phyloP scores from a whole-genome alignment of 257 asterid genomes.

The Solanum peruvianum region DNA sequence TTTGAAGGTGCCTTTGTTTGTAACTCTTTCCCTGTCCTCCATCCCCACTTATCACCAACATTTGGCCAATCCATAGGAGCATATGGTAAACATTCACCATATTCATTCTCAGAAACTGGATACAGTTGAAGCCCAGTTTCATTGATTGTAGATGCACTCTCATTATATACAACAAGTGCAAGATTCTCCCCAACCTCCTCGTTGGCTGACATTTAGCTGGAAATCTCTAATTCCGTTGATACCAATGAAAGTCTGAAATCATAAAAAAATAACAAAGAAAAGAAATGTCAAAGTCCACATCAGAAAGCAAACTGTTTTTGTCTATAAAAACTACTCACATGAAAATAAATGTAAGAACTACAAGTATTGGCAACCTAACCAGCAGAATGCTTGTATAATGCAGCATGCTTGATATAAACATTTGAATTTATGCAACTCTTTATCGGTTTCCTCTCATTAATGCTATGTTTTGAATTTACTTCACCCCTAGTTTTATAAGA shows the following conservation, averaged over 20 bases:
- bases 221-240: neutral
- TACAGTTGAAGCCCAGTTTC: conserved; percentile 5
- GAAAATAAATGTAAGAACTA: no score
- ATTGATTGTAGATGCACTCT: neutral
- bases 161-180: conserved; percentile 24
- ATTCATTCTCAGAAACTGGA: conserved; percentile 24
- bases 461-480: no score
- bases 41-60: conserved; percentile 12
- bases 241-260: no score
- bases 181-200: conserved; percentile 42
- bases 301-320: neutral
- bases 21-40: conserved; percentile 60
- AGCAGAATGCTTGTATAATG: no score
- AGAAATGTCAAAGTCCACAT: neutral
- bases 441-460: no score
- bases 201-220: neutral
- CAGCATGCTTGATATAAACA: no score
- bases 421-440: no score
- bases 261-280: neutral
- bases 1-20: conserved; percentile 30
- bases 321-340: neutral
- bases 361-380: no score
- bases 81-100: conserved; percentile 52
- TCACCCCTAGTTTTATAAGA: neutral
- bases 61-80: conserved; percentile 10